These are phyloP conservation scores for Fraxinus excelsior DNA, from an alignment of 257 asterid species.

Conservation along the genomic window DNA sequence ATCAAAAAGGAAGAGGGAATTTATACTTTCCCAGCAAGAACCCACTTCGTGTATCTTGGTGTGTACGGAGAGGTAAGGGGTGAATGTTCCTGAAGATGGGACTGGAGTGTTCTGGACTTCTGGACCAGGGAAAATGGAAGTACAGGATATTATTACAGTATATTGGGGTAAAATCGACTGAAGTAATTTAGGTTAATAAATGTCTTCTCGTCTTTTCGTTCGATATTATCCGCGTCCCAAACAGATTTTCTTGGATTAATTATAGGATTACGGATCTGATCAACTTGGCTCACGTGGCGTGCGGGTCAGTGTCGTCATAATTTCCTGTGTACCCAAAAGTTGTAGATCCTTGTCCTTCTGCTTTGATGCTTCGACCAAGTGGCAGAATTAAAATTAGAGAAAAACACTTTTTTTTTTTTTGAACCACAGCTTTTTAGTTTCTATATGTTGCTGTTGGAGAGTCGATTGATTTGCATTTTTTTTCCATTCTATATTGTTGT, in stretches of 20 bases:
- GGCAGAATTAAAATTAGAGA: too few species aligned
- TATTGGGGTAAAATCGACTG: not conserved
- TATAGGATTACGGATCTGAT: not conserved
- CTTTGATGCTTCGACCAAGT: too few species aligned
- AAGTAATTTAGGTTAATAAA: not conserved
- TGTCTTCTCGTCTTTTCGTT: not conserved
- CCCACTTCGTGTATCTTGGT: not conserved
- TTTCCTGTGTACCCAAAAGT: not conserved
- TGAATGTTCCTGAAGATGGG: not conserved
- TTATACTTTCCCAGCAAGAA: not conserved
- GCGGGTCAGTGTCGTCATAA: not conserved
- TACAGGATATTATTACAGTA: not conserved
- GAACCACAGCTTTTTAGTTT: too few species aligned
- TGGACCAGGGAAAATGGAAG: not conserved
- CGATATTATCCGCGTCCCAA: not conserved
- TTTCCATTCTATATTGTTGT: too few species aligned
- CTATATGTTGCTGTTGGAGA: too few species aligned
- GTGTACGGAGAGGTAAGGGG: not conserved
- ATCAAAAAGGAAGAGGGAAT: not conserved
- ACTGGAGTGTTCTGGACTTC: not conserved
- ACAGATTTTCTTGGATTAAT: not conserved
- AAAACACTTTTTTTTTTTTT: too few species aligned
- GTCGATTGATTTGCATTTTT: too few species aligned
- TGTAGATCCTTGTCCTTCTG: too few species aligned
- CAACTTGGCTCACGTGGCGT: not conserved